Conservation (phyloP, 768 basidiomycete species). For the Clitopilus hobsonii region DNA sequence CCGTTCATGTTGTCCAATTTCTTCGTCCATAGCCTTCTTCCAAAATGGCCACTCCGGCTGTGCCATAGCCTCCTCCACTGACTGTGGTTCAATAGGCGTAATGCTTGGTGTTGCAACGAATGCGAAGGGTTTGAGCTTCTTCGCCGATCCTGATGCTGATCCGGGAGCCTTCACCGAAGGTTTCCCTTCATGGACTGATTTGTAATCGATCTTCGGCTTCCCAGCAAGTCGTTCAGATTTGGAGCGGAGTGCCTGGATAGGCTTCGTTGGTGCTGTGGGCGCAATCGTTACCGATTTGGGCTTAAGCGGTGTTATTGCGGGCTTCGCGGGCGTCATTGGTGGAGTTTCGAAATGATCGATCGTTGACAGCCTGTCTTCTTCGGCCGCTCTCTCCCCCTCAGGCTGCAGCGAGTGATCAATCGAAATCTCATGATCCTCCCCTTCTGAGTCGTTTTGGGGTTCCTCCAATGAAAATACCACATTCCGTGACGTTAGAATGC, state of each 20-base stretch:
- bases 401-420: background rate
- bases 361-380: background rate
- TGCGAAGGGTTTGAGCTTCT: background rate
- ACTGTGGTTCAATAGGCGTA: constrained; percentile 3
- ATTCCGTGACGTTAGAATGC: background rate
- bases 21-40: constrained; percentile 20
- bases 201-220: constrained; percentile 3
- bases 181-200: constrained; percentile 3
- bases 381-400: background rate
- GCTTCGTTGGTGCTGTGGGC: background rate
- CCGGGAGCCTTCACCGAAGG: background rate
- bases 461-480: background rate
- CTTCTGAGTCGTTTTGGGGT: background rate
- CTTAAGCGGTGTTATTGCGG: too few species aligned
- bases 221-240: constrained; percentile 2
- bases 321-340: background rate
- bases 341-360: too few species aligned
- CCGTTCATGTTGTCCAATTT: constrained; percentile 18
- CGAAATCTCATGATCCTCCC: background rate
- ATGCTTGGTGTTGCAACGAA: background rate
- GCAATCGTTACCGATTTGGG: background rate
- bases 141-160: constrained; percentile 2
- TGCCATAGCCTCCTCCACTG: constrained; percentile 4
- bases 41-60: constrained; percentile 6
- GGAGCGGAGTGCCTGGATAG: background rate